Evolutionary conservation across 75 land plant species (phyloP), one percentile per base, ranked within the genome.

Genomic region (Pinus taeda): DNA sequence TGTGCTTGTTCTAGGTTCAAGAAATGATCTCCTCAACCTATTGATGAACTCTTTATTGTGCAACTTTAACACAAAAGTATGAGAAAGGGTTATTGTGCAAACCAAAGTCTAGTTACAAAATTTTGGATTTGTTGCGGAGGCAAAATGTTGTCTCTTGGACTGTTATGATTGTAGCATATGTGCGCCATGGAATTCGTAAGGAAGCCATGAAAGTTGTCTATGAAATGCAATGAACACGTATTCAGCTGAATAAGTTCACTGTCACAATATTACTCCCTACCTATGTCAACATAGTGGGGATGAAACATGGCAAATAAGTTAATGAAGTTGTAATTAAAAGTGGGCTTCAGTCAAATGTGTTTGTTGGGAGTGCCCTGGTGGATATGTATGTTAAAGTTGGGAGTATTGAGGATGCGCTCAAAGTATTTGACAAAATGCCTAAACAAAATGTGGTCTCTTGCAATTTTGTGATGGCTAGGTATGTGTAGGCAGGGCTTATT

Each of bases 381-480:
- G 80, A 76, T 30, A 74, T 79, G 78, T 79, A 79, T 42, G 66
- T 21, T 2, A 74, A 79, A 22, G 60, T 63, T 26, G 33, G 81
- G 6, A 24, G 26, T 33, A 20, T 75, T 29, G 78, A 73, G 3
- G 60, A 79, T n/a, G 80, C 80, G 13, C 39, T 58, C 45, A 20
- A 74, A 39, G 26, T 79, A 20, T 74, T 74, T 57, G 78, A 79
- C 20, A 60, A 60, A 71, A 57, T 58, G 26, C 61, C 63, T 21
- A 6, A 14, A 12, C 36, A 63, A 74, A 62, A 79, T 57, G 15
- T 75, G 17, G 63, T 79, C 49, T 26, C 76, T 1, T 79, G 77
- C 77, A 79, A 78, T 57, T 12, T 77, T n/a, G 22, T 79, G 26
- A 79, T 79, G 15, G 21, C 63, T 3, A 64, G 77, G 30, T 79